Percentiles rank a stretch among this genome's conserved stretches.
These are phyloP conservation scores for Amauroascus verrucosus DNA, from an alignment of 2,329 filamentous ascomycete genomes.

Conservation along the genomic window DNA sequence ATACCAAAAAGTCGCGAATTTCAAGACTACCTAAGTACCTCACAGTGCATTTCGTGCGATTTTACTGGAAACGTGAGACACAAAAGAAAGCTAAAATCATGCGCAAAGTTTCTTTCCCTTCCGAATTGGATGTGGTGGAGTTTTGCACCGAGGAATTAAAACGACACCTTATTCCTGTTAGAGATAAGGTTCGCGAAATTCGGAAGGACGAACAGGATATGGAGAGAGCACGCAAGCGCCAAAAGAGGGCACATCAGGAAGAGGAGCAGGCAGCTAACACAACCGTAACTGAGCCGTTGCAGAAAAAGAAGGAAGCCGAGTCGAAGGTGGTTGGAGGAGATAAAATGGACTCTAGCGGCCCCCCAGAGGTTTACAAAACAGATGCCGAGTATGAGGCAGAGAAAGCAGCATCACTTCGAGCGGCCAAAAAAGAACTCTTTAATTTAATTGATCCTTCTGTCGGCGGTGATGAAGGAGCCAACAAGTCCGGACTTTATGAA, in stretches of 20 bases:
- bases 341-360: conserved; percentile 60
- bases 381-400: conserved; percentile 89
- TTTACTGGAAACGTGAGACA: conserved; percentile 92
- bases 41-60: conserved; percentile 93
- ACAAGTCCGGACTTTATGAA: conserved; percentile 92
- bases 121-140: conserved; percentile 84
- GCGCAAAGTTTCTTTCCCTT: conserved; percentile 94
- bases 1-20: conserved; percentile 87
- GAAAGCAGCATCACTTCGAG: conserved; percentile 60
- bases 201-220: conserved; percentile 91
- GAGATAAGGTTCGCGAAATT: conserved; percentile 90
- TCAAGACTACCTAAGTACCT: conserved; percentile 87
- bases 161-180: conserved; percentile 74
- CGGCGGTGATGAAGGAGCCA: conserved; percentile 66
- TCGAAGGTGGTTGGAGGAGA: conserved; percentile 44
- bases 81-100: conserved; percentile 99
- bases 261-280: conserved; percentile 38
- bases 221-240: conserved; percentile 80
- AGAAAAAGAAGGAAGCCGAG: conserved; percentile 40
- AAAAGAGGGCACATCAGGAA: conserved; percentile 58
- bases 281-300: conserved; percentile 31
- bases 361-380: conserved; percentile 72
- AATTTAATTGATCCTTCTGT: conserved; percentile 65
- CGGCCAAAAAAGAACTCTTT: conserved; percentile 79
- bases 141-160: conserved; percentile 89